Evolutionary conservation across 441 rosid species (phyloP).

Genomic region (Brassica balearica): DNA sequence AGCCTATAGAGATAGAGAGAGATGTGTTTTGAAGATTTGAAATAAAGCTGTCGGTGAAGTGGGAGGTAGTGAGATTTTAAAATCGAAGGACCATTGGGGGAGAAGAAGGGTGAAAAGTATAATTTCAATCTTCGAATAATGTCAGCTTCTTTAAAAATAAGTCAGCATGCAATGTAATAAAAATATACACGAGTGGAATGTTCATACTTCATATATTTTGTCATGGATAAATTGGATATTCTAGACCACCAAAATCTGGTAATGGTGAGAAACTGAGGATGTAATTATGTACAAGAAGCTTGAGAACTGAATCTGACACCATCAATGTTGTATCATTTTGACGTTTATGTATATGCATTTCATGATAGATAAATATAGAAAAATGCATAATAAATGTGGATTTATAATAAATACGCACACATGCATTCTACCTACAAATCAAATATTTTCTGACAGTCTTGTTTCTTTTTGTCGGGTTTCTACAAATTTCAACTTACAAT

Average conservation of each 20-base stretch:
- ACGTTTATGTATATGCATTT: background rate
- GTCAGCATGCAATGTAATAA: background rate
- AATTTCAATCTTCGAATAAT: constrained; percentile 34
- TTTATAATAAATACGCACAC: constrained; percentile 35
- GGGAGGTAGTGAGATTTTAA: constrained; percentile 28
- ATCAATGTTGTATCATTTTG: background rate
- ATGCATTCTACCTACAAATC: constrained; percentile 21
- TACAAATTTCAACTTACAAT: constrained; percentile 13
- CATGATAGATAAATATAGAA: background rate
- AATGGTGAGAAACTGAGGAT: background rate
- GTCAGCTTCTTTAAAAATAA: constrained; percentile 11
- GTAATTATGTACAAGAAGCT: background rate
- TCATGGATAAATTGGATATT: background rate
- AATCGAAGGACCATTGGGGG: constrained; percentile 36
- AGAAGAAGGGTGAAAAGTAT: constrained; percentile 38
- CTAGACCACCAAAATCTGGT: background rate
- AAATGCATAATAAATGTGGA: constrained; percentile 20
- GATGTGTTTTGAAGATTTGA: constrained; percentile 52
- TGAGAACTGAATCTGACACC: background rate
- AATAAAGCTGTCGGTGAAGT: constrained; percentile 52
- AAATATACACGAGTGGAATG: background rate
- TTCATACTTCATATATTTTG: background rate
- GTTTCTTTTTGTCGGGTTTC: constrained; percentile 43
- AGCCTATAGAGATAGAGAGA: constrained; percentile 22
- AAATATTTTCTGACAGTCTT: constrained; percentile 40